Base-by-base conservation (phyloP, 2,329 filamentous ascomycete species). In the Calonectria hongkongensis region DNA sequence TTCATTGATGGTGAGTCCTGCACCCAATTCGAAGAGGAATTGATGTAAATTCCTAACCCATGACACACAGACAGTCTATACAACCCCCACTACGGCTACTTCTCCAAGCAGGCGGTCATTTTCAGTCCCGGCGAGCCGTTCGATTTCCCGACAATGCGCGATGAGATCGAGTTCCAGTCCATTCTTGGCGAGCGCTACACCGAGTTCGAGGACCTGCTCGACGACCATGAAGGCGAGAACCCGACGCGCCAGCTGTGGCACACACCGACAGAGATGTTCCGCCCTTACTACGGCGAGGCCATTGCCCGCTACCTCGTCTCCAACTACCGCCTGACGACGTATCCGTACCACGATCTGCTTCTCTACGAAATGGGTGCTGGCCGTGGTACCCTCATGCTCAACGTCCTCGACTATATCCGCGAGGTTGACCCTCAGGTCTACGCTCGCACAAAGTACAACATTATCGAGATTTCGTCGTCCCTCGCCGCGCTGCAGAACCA, bases 331-430 rank as follows among this genome's bases (percentile, higher is more conserved):
- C 91, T 98, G 82, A 95, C 94, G 54, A 91, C 95, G 69, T 98
- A 97, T 83, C 97, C 97, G 2, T 98, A 98, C 87, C 93, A 98
- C 85, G 97, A 99, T 85, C 90, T 99, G 66, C 94, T 98, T 79
- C 97, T 99, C 83, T 99, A 98, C 89, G 97, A 99, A 84, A 98
- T 99, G 94, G 97, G 97, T 66, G 97, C 97, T 47, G 97, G 97
- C 79, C 96, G 98, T 80, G 97, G 97, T 74, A 99, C 97, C 0
- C 90, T 99, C 82, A 99, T 99, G 97, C 89, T 97, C 82, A 99
- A 99, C 84, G 96, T 99, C 71, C 90, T 99, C 74, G 96, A 99
- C 87, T 98, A 97, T 84, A 98, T 99, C 83, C 94, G 96, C 74
- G 93, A 94, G 76, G 89, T 93, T 54, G 94, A 98, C 79, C 95